Percentiles rank a stretch among this genome's conserved stretches.
These are phyloP conservation scores for Acrocalymma vagum DNA, from an alignment of 2,329 filamentous ascomycete species.

Conservation along the genomic window DNA sequence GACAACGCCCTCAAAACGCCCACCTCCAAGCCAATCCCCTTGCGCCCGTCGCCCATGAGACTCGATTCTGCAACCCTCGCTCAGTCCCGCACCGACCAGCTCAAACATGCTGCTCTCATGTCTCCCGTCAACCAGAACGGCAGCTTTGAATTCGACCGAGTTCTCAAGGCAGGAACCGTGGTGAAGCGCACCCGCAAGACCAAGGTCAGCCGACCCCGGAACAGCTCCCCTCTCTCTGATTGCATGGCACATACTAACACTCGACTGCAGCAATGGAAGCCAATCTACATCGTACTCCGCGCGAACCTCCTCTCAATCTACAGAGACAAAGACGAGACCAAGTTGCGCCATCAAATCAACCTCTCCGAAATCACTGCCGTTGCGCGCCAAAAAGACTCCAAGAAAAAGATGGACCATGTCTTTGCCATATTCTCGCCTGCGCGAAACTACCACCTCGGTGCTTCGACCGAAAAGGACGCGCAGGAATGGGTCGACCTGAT, in stretches of 20 bases:
- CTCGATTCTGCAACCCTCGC: slow-evolving; percentile 31
- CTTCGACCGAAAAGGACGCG: slow-evolving; percentile 75
- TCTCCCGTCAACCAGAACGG: slow-evolving; percentile 94
- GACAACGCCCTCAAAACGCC: slow-evolving; percentile 33
- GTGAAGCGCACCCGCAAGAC: slow-evolving; percentile 92
- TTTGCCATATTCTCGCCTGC: slow-evolving; percentile 94
- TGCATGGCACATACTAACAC: slow-evolving; percentile 17
- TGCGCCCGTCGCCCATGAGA: slow-evolving; percentile 34
- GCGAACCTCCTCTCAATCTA: slow-evolving; percentile 92
- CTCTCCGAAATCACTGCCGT: slow-evolving; percentile 92
- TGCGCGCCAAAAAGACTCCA: slow-evolving; percentile 86
- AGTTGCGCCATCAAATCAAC: slow-evolving; percentile 86
- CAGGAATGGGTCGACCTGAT: slow-evolving; percentile 88
- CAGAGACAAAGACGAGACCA: slow-evolving; percentile 88
- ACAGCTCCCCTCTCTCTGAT: background rate
- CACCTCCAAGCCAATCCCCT: slow-evolving; percentile 28
- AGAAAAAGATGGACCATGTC: slow-evolving; percentile 84
- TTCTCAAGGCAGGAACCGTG: slow-evolving; percentile 87
- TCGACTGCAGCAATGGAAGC: slow-evolving; percentile 83
- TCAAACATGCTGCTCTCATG: slow-evolving; percentile 57
- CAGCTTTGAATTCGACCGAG: slow-evolving; percentile 93
- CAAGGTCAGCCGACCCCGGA: slow-evolving; percentile 63
- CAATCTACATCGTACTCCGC: slow-evolving; percentile 86
- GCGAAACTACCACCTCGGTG: slow-evolving; percentile 91
- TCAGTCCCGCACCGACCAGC: slow-evolving; percentile 32